phyloP scores from a whole-genome alignment of 257 asterid genomes.

The Nicotiana tomentosiformis region DNA sequence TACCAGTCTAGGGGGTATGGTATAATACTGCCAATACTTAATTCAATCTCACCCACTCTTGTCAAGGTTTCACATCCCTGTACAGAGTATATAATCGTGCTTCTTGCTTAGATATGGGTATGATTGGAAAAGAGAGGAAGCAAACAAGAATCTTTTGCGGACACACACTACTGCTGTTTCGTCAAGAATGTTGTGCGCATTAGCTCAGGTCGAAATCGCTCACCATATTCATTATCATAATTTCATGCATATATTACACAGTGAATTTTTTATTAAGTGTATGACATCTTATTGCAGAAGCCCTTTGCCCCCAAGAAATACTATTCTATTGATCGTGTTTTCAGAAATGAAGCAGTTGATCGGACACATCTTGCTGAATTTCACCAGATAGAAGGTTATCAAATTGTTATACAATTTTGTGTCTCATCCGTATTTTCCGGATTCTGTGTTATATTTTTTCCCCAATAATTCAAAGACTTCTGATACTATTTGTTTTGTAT shows the following conservation, averaged over 20 bases:
- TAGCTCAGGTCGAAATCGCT: conserved; percentile 64
- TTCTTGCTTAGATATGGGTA: conserved; percentile 58
- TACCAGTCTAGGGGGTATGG: conserved; percentile 93
- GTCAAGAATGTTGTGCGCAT: conserved; percentile 83
- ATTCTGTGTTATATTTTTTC: background rate
- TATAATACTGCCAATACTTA: background rate
- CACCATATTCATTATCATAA: background rate
- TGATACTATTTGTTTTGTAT: background rate
- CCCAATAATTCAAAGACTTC: background rate
- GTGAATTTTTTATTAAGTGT: background rate
- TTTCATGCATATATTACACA: background rate
- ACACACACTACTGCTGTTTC: conserved; percentile 99
- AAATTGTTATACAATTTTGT: conserved; percentile 2
- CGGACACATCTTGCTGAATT: conserved; percentile 98
- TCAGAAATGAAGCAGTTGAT: conserved; percentile 97
- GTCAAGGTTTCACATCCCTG: background rate
- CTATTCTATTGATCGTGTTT: conserved; percentile 95
- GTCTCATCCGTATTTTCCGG: background rate
- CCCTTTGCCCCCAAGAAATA: conserved; percentile 80
- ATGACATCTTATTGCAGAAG: conserved; percentile 40
- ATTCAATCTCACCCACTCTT: background rate
- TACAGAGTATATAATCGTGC: background rate
- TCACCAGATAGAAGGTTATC: conserved; percentile 95
- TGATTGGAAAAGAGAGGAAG: conserved; percentile 98
- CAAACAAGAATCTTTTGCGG: conserved; percentile 88